Base-by-base conservation (phyloP, 176 grass and related monocot genomes). In the Stipa capillata region DNA sequence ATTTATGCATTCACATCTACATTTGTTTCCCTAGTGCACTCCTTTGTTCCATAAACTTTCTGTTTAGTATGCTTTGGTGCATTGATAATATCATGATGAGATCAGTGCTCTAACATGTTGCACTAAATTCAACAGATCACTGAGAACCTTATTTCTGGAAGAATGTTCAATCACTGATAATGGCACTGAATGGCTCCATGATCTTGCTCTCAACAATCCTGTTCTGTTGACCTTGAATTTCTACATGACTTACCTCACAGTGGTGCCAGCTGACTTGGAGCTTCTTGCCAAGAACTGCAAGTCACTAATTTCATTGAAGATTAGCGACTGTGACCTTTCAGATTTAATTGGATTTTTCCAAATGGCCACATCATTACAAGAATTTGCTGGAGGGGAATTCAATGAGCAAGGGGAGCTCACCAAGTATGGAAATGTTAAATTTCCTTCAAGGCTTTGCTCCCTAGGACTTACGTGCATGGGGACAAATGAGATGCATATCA, bases 401-500 rank as follows among this genome's bases (percentile, higher is more conserved):
- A 84, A 42, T 60, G 89, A 92, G 9, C 91, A 89, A 81, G 86
- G 58, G 82, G 94, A 87, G 27, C 78, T 66, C 59, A 59, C 52
- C 15, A 85, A 23, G 14, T 87, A 93, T 27, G 47, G 53, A 41
- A 68, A 42, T 39, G 50, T 93, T 77, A 84, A 58, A 18, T 83
- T 94, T 77, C 85, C 91, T 69, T 84, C 85, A 45, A 90, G 63
- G 82, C 15, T 89, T 10, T 90, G 86, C 56, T 91, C 81, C 24
- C 67, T 99, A 45, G 88, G 88, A 28, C 92, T 95, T 74, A 81
- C 84, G 9, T 95, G 32, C 85, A 93, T 95, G 96, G 96, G 87
- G 16, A 91, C 81, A 35, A 93, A 85, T 78, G 88, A 95, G 39
- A 84, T 95, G 83, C 64, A 78, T 14, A 59, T 84, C 29, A 43